These are phyloP conservation scores for Allomyces javanicus DNA, from an alignment of 192 early-diverging fungal genomes.

Conservation along the genomic window DNA sequence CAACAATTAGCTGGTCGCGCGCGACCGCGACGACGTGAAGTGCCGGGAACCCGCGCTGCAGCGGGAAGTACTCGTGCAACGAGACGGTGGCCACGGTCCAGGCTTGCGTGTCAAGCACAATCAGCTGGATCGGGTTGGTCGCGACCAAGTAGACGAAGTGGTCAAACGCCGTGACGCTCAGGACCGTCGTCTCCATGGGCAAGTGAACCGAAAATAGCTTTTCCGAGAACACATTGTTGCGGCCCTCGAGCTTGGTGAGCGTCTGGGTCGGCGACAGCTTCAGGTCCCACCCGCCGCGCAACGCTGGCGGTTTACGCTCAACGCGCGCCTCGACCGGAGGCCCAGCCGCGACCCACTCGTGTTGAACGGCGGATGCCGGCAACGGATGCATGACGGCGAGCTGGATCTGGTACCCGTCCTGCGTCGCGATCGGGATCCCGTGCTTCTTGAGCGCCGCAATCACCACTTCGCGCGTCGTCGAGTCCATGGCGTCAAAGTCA, in stretches of 20 bases:
- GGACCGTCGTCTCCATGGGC: neutral
- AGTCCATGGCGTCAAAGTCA: neutral
- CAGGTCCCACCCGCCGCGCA: neutral
- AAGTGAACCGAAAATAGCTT: neutral
- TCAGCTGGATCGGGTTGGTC: too few relatives aligned
- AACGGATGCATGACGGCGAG: neutral
- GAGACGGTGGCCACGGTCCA: conserved; percentile 18
- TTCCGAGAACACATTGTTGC: neutral
- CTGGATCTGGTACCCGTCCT: neutral
- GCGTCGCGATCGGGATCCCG: neutral
- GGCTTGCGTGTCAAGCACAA: too few relatives aligned
- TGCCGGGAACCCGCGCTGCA: conserved; percentile 14
- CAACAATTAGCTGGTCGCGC: conserved; percentile 25
- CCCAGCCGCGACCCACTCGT: neutral
- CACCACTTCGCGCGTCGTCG: too few relatives aligned
- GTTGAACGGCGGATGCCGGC: neutral
- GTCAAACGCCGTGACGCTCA: too few relatives aligned
- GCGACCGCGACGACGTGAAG: conserved; percentile 7
- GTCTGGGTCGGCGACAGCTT: neutral
- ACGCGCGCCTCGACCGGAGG: neutral
- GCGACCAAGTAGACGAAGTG: too few relatives aligned
- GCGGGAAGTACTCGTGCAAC: conserved; percentile 54
- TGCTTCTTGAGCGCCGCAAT: neutral
- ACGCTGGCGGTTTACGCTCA: neutral
- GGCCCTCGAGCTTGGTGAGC: neutral